Percentiles rank a stretch among this genome's conserved stretches.
These are phyloP conservation scores for Draba incana DNA, from an alignment of 345 rosid species.

Conservation along the genomic window DNA sequence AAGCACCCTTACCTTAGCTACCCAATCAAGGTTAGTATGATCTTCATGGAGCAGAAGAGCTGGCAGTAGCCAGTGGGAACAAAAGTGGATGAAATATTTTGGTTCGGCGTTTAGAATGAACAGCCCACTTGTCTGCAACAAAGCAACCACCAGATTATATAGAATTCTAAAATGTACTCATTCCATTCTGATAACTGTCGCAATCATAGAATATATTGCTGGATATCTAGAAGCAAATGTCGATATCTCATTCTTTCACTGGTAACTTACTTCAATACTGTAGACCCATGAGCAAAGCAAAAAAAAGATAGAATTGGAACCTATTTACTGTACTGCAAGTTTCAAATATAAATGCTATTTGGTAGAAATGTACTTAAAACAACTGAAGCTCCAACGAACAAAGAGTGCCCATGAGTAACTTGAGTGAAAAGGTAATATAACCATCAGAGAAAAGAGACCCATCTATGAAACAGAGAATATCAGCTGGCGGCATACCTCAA, in stretches of 20 bases:
- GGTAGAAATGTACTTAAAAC: not conserved
- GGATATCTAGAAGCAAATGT: conserved; percentile 12
- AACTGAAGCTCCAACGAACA: conserved; percentile 17
- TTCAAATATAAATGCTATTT: conserved; percentile 1
- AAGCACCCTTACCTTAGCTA: conserved; percentile 64
- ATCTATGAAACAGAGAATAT: conserved; percentile 12
- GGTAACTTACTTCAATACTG: conserved; percentile 2
- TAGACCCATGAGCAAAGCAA: conserved; percentile 16
- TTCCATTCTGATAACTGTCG: conserved; percentile 18
- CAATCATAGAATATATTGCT: conserved; percentile 14
- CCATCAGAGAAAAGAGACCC: conserved; percentile 17
- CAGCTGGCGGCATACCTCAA: conserved; percentile 65
- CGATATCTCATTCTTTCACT: conserved; percentile 12
- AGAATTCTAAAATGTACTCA: conserved; percentile 18
- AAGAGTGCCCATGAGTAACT: not conserved
- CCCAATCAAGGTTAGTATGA: conserved; percentile 64
- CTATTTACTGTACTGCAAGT: not conserved
- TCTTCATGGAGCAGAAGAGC: conserved; percentile 71
- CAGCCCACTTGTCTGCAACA: conserved; percentile 66
- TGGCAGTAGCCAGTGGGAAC: conserved; percentile 92
- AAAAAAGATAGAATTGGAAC: not conserved
- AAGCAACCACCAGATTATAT: conserved; percentile 29
- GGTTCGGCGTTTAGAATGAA: conserved; percentile 72
- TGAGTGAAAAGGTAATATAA: conserved; percentile 19
- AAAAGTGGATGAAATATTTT: conserved; percentile 70